These are phyloP conservation scores for Tilletiaria anomala DNA, from an alignment of 1,284 basidiomycete species.

Conservation along the genomic window DNA sequence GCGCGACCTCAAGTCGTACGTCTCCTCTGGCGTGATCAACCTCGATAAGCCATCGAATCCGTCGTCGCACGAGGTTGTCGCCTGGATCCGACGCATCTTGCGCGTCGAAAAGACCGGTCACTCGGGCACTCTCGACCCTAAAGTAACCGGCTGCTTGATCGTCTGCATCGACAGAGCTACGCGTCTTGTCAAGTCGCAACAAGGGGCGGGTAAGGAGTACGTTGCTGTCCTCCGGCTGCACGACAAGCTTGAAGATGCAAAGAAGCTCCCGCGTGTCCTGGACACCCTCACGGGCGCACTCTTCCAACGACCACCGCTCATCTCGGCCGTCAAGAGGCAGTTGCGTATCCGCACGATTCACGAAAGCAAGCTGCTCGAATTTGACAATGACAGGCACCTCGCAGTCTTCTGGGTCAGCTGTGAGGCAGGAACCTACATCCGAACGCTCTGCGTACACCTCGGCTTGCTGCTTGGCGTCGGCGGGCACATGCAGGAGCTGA, in stretches of 20 bases:
- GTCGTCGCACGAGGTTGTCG: constrained; percentile 99
- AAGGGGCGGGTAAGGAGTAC: constrained; percentile 97
- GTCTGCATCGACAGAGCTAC: constrained; percentile 99
- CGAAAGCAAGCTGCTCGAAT: constrained; percentile 88
- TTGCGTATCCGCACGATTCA: constrained; percentile 95
- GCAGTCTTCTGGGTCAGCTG: constrained; percentile 98
- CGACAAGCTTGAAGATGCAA: constrained; percentile 61
- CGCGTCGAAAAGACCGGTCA: constrained; percentile 97
- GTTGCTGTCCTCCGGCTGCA: constrained; percentile 91
- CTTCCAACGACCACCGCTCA: constrained; percentile 96
- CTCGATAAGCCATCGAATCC: constrained; percentile 99
- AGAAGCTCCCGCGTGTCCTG: constrained; percentile 76
- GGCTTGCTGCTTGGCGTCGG: constrained; percentile 90
- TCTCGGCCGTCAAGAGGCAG: constrained; percentile 97
- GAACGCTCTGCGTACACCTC: constrained; percentile 93
- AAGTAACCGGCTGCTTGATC: constrained; percentile 96
- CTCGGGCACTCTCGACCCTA: constrained; percentile 93
- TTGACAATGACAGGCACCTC: constrained; percentile 92
- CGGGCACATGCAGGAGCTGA: constrained; percentile 97
- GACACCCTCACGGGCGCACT: constrained; percentile 95
- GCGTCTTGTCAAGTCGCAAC: constrained; percentile 94
- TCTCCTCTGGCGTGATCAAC: constrained; percentile 98
- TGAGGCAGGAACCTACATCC: constrained; percentile 96
- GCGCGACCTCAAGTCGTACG: constrained; percentile 74
- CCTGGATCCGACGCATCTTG: constrained; percentile 90